phyloP scores from a whole-genome alignment of 2,329 filamentous ascomycete genomes.

The Neonectria sp. region DNA sequence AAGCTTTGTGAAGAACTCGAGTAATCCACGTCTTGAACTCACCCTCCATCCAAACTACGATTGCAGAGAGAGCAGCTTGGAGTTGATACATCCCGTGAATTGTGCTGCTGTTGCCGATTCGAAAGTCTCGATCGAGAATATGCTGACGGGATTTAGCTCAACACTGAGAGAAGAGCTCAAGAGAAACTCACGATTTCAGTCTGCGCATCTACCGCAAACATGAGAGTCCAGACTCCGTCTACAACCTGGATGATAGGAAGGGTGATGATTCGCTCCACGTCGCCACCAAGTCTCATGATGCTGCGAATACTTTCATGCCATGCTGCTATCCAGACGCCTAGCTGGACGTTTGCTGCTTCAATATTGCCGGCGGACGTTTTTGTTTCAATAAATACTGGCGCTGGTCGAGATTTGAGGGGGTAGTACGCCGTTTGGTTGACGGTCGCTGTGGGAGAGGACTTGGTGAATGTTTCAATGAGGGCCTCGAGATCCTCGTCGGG shows the following conservation, averaged over 20 bases:
- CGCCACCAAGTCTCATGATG: conserved; percentile 18
- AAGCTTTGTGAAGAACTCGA: neutral
- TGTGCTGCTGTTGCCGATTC: conserved; percentile 25
- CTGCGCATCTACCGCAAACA: conserved; percentile 23
- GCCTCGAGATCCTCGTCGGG: conserved; percentile 9
- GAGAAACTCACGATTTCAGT: conserved; percentile 24
- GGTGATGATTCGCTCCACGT: conserved; percentile 15
- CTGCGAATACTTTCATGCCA: conserved; percentile 30
- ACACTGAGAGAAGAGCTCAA: neutral
- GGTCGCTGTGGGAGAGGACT: neutral
- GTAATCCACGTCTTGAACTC: conserved; percentile 27
- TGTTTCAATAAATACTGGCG: conserved; percentile 31
- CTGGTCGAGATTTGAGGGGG: conserved; percentile 13
- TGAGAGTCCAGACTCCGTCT: conserved; percentile 17
- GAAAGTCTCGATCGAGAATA: conserved; percentile 23
- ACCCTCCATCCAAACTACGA: conserved; percentile 19
- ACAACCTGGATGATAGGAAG: conserved; percentile 26
- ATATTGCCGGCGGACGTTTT: conserved; percentile 18
- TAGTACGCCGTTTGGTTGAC: conserved; percentile 27
- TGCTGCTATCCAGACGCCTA: conserved; percentile 30
- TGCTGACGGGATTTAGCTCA: conserved; percentile 6
- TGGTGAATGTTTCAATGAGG: conserved; percentile 11
- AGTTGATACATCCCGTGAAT: conserved; percentile 27
- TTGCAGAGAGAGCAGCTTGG: conserved; percentile 20
- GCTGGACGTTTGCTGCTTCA: conserved; percentile 20